These are phyloP conservation scores for Athelia sp. DNA, from an alignment of 1,284 basidiomycete genomes.

Conservation along the genomic window DNA sequence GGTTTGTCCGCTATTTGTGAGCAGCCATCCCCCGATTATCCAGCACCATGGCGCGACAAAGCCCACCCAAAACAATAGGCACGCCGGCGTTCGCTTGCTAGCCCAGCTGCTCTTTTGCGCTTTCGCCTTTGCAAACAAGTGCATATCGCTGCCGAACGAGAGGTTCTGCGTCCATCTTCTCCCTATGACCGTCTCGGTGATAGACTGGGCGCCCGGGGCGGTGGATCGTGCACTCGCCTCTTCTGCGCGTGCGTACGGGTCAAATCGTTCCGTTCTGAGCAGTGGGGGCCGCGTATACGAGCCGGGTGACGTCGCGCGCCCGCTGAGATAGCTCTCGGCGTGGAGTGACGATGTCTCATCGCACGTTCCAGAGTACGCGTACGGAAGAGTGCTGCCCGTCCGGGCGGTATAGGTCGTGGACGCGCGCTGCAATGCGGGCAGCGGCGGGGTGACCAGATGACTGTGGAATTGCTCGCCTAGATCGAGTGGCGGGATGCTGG, in stretches of 20 bases:
- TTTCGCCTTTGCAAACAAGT: slow-evolving; percentile 20
- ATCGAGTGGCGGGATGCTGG: slow-evolving; percentile 52
- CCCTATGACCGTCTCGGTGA: slow-evolving; percentile 16
- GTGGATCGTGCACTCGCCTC: neutral
- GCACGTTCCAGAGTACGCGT: slow-evolving; percentile 3
- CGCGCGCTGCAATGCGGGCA: slow-evolving; percentile 21
- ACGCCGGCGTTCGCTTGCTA: slow-evolving; percentile 36
- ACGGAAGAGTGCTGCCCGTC: slow-evolving; percentile 8
- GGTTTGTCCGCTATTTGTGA: slow-evolving; percentile 34
- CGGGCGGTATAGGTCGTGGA: slow-evolving; percentile 15
- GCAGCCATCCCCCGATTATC: slow-evolving; percentile 70
- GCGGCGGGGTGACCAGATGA: slow-evolving; percentile 25
- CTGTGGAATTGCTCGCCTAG: slow-evolving; percentile 48
- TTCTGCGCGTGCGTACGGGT: slow-evolving; percentile 16
- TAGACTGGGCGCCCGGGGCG: neutral
- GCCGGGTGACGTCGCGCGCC: slow-evolving; percentile 26
- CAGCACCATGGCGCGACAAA: slow-evolving; percentile 63
- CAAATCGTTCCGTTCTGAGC: slow-evolving; percentile 11
- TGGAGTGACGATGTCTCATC: slow-evolving; percentile 34
- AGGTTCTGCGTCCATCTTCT: slow-evolving; percentile 23
- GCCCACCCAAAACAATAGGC: slow-evolving; percentile 65
- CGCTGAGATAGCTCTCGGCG: slow-evolving; percentile 59
- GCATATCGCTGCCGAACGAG: slow-evolving; percentile 30
- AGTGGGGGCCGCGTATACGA: slow-evolving; percentile 6
- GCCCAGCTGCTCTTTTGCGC: slow-evolving; percentile 15